Conservation (phyloP, 2,329 filamentous ascomycete genomes). For the Alternaria sp. region DNA sequence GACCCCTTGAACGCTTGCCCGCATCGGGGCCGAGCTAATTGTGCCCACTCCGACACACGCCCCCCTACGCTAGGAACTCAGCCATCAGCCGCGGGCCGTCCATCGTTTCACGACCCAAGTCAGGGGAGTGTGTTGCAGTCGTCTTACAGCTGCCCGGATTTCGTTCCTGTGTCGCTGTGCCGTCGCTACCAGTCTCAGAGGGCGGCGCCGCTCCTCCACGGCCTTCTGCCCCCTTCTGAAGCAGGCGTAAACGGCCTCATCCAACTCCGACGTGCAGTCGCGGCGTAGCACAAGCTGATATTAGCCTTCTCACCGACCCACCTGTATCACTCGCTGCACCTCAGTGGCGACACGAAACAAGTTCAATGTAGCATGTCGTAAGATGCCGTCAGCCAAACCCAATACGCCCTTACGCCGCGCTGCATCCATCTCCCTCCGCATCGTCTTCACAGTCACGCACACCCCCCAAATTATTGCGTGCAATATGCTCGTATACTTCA, state of each 20-base stretch:
- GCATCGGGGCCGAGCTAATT: constrained; percentile 7
- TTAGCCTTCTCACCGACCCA: constrained; percentile 25
- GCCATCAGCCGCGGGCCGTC: constrained; percentile 32
- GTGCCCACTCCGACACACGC: constrained; percentile 10
- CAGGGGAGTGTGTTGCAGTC: constrained; percentile 21
- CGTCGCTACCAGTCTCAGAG: constrained; percentile 1
- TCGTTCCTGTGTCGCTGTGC: constrained; percentile 11
- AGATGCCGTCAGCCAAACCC: constrained; percentile 33
- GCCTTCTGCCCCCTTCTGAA: neutral
- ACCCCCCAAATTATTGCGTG: constrained; percentile 23
- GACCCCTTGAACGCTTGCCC: constrained; percentile 26
- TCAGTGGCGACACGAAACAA: constrained; percentile 40
- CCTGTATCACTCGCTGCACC: constrained; percentile 31
- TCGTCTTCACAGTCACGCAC: constrained; percentile 20
- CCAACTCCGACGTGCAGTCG: constrained; percentile 19
- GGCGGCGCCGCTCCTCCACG: neutral
- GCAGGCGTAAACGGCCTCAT: neutral
- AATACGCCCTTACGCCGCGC: constrained; percentile 23
- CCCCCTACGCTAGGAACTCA: constrained; percentile 23
- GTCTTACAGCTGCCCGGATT: constrained; percentile 16
- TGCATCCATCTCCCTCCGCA: constrained; percentile 21
- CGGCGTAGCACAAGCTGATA: constrained; percentile 17
- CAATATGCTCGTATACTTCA: constrained; percentile 22
- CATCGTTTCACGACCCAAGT: constrained; percentile 32
- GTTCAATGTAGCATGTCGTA: constrained; percentile 32